A percentile compares a stretch with the other conserved stretches of the same genome.
phyloP scores from a whole-genome alignment of 352 stramenopile species.

The Globisporangium viniferum region DNA sequence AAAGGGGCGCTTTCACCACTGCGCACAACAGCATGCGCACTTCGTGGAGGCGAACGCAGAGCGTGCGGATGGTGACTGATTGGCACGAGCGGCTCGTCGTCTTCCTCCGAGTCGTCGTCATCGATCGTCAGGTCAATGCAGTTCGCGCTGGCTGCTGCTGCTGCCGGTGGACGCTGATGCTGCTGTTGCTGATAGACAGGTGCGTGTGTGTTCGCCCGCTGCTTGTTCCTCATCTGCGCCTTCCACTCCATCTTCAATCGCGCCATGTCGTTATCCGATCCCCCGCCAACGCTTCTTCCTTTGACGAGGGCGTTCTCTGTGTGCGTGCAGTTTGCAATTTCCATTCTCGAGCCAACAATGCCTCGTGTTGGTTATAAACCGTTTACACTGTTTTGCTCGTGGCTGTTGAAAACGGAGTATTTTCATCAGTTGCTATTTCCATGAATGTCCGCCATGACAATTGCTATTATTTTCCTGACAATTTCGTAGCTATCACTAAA shows the following conservation, averaged over 20 bases:
- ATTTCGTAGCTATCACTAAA: too few species aligned
- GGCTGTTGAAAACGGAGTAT: too few species aligned
- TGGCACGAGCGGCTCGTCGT: slow-evolving; percentile 36
- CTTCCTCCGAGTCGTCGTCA: slow-evolving; percentile 51
- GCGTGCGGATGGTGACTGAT: background rate
- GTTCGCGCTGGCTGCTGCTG: background rate
- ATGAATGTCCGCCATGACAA: too few species aligned
- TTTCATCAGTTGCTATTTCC: too few species aligned
- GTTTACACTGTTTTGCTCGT: too few species aligned
- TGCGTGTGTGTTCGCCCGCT: background rate
- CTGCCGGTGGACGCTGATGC: background rate
- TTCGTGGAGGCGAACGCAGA: background rate
- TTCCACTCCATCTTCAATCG: slow-evolving; percentile 19
- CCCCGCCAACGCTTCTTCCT: slow-evolving; percentile 17
- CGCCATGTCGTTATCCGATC: slow-evolving; percentile 8
- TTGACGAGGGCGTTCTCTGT: too few species aligned
- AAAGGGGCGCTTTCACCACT: background rate
- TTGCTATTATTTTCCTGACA: too few species aligned
- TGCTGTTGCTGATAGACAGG: background rate
- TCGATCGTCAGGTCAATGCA: slow-evolving; percentile 61
- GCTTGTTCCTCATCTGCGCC: slow-evolving; percentile 6
- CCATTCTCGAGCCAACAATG: too few species aligned
- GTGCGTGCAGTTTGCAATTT: too few species aligned
- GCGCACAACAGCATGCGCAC: background rate
- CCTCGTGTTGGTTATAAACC: too few species aligned